Base-by-base conservation (phyloP, 2,329 filamentous ascomycete genomes). In the Myriosclerotinia scirpicola region DNA sequence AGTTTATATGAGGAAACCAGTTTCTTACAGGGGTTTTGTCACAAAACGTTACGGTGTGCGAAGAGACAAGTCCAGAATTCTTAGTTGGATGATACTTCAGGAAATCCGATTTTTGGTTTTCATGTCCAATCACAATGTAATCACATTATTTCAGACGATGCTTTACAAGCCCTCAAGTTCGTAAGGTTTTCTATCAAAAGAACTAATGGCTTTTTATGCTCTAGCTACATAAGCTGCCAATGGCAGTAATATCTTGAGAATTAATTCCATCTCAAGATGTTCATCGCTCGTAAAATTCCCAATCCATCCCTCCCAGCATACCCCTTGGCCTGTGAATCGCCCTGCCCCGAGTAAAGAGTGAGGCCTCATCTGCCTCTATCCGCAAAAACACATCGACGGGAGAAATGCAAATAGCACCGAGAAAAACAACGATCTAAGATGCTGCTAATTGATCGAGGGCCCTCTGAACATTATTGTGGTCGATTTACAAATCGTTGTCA, bases 401-500 rank as follows among this genome's bases (percentile, higher is more conserved):
- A 58, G 71, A 73, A 70, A 75, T 74, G 72, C 71, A 72, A 73
- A 75, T 70, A 72, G 72, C 71, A 71, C 73, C 72, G 70, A 61
- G 58, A 72, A 73, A 73, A 72, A 71, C 68, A 73, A 74, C 72
- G 69, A 69, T 77, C 75, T 77, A 77, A 72, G 72, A 76, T 76
- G 71, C 72, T 75, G 69, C 70, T 71, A 71, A 69, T 65, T 56
- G 60, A 55, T 67, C 52, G 53, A 67, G 64, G 46, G 36, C 44
- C 65, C 71, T 64, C 59, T 44, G 42, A 67, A 67, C 68, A 59
- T 54, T 69, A 54, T 65, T 48, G 68, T 42, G 56, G 62, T 66
- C 61, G 64, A 48, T 72, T 69, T 77, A 78, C 71, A 78, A 69
- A 69, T 88, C 86, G 73, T 92, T 88, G 75, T 97, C 94, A 68